Base-by-base conservation (phyloP, 345 rosid species). In the Arabis alpina region DNA sequence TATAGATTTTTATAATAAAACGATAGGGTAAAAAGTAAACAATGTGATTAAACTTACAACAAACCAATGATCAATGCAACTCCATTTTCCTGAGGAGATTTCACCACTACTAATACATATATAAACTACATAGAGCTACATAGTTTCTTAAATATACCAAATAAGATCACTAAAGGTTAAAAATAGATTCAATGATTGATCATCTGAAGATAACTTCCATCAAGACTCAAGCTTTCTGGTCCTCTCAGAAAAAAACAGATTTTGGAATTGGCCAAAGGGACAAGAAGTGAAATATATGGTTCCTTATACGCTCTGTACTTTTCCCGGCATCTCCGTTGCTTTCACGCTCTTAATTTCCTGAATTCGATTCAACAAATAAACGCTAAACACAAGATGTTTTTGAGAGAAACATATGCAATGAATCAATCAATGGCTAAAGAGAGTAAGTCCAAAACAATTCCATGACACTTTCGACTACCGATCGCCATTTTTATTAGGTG, bases 321-420 rank as follows among this genome's bases (percentile, higher is more conserved):
- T 77, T 28, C 54, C 77, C 0, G 80, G 64, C 69, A 52, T 77
- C 54, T 77, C 80, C 25, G 60, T 77, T 12, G 73, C 56, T 43
- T n/a, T n/a, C n/a, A n/a, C n/a, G n/a, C n/a, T n/a, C n/a, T n/a
- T n/a, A n/a, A n/a, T n/a, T n/a, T n/a, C n/a, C n/a, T n/a, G n/a
- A n/a, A n/a, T n/a, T n/a, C n/a, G n/a, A n/a, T n/a, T n/a, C n/a
- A n/a, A n/a, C n/a, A n/a, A n/a, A n/a, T n/a, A n/a, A n/a, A n/a
- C n/a, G n/a, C n/a, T n/a, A n/a, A n/a, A n/a, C 30, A 28, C 30
- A 2, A 28, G 30, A 28, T 28, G 30, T 2, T 28, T 28, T 28
- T 28, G 3, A 2, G 4, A 28, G 30, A 28, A 28, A 28, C 65
- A 47, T 19, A 47, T 44, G 13, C 42, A 45, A 54, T 16, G 8